phyloP scores from a whole-genome alignment of 202 grass and related monocot genomes.

The Elaeis oleifera region DNA sequence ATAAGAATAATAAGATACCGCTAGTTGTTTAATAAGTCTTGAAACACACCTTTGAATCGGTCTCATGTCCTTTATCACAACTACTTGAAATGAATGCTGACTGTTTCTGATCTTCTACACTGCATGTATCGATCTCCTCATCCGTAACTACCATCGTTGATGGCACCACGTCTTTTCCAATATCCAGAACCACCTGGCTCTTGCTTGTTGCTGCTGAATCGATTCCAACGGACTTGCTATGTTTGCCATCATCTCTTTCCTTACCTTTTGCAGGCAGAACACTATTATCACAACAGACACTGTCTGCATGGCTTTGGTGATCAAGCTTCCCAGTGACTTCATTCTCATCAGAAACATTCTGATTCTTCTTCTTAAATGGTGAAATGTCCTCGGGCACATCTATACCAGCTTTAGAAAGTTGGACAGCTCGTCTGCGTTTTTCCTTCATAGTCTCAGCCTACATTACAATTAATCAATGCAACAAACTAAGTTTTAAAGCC shows the following conservation, averaged over 20 bases:
- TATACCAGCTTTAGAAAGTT: conserved; percentile 72
- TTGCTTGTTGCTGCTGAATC: conserved; percentile 12
- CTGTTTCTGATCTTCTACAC: conserved; percentile 21
- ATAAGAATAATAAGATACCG: too few relatives aligned
- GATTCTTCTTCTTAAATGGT: conserved; percentile 36
- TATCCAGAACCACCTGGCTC: conserved; percentile 11
- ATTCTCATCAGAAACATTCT: conserved; percentile 24
- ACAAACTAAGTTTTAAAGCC: conserved; percentile 4
- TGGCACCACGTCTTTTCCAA: conserved; percentile 10
- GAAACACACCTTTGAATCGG: conserved; percentile 29
- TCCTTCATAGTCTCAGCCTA: conserved; percentile 85
- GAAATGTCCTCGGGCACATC: conserved; percentile 58
- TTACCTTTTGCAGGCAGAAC: conserved; percentile 15
- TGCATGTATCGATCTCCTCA: conserved; percentile 13
- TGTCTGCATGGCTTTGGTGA: neutral
- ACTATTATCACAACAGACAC: conserved; percentile 1
- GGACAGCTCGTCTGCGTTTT: conserved; percentile 55
- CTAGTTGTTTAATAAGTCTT: too few relatives aligned
- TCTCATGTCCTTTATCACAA: conserved; percentile 9
- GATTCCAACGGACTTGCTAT: conserved; percentile 14
- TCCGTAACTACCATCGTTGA: conserved; percentile 10
- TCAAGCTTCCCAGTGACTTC: conserved; percentile 18
- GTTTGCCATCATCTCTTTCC: conserved; percentile 6
- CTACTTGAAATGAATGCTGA: conserved; percentile 21
- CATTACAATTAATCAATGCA: conserved; percentile 15